Evolutionary conservation across 495 filamentous ascomycete species (phyloP).

Genomic region (Jackrogersella minutella): DNA sequence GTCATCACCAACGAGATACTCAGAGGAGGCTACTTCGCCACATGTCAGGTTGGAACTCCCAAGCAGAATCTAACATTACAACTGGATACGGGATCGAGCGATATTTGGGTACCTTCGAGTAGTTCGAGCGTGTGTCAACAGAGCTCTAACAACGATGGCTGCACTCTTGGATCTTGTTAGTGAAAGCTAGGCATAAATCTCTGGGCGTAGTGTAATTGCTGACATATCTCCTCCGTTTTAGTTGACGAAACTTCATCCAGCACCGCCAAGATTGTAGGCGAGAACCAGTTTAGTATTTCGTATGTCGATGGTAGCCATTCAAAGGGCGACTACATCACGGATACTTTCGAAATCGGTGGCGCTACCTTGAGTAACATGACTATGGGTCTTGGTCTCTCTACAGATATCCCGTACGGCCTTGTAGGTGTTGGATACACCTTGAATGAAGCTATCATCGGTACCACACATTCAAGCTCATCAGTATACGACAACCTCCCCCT

Average conservation of each 20-base stretch:
- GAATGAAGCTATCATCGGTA: slow-evolving; percentile 77
- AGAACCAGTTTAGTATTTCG: slow-evolving; percentile 78
- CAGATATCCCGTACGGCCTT: slow-evolving; percentile 77
- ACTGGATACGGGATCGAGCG: slow-evolving; percentile 87
- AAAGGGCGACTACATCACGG: slow-evolving; percentile 80
- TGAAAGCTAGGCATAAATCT: neutral
- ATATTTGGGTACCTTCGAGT: slow-evolving; percentile 82
- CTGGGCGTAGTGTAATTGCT: neutral
- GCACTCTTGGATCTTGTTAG: slow-evolving; percentile 59
- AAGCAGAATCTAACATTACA: slow-evolving; percentile 71
- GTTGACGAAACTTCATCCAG: slow-evolving; percentile 71
- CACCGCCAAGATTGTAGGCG: slow-evolving; percentile 70
- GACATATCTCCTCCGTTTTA: slow-evolving; percentile 25
- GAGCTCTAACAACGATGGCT: slow-evolving; percentile 44
- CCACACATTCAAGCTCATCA: slow-evolving; percentile 40
- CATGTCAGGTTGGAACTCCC: slow-evolving; percentile 75
- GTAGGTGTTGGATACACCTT: slow-evolving; percentile 85
- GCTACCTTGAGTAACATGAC: slow-evolving; percentile 72
- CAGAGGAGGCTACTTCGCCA: slow-evolving; percentile 71
- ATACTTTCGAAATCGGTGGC: slow-evolving; percentile 77
- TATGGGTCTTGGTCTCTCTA: slow-evolving; percentile 81
- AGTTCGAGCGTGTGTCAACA: slow-evolving; percentile 65
- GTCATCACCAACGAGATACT: slow-evolving; percentile 51
- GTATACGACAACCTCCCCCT: slow-evolving; percentile 82
- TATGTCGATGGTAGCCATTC: slow-evolving; percentile 86